phyloP scores from a whole-genome alignment of 768 basidiomycete genomes.

The Roridomyces roridus region DNA sequence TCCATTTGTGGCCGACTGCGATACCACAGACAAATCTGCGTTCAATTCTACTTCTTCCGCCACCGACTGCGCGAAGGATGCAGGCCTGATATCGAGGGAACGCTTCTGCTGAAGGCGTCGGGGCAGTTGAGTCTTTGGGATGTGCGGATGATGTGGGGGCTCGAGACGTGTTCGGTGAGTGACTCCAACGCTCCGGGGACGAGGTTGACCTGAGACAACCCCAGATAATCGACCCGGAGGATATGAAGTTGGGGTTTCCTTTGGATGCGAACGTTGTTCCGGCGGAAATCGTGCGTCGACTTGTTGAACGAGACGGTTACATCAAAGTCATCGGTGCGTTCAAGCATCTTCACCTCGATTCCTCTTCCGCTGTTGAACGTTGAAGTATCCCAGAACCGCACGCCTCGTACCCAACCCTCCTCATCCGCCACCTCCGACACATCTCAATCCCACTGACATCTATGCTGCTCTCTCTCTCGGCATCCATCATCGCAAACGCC shows the following conservation, averaged over 20 bases:
- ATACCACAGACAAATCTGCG: constrained; percentile 2
- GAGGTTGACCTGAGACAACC: background rate
- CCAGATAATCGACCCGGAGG: constrained; percentile 13
- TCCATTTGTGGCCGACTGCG: background rate
- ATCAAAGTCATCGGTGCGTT: constrained; percentile 22
- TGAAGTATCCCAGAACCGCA: constrained; percentile 5
- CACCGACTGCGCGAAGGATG: constrained; percentile 14
- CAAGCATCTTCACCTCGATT: background rate
- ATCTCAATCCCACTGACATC: background rate
- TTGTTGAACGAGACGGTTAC: constrained; percentile 4
- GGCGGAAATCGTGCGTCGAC: constrained; percentile 1
- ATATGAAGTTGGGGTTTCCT: constrained; percentile 12
- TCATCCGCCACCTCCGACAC: constrained; percentile 12
- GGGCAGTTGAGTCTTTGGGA: constrained; percentile 12
- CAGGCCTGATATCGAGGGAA: constrained; percentile 19
- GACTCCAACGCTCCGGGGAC: no score
- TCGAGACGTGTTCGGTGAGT: constrained; percentile 18
- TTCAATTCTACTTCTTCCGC: constrained; percentile 15
- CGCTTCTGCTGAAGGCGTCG: constrained; percentile 3
- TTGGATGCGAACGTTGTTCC: constrained; percentile 15
- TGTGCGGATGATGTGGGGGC: constrained; percentile 15
- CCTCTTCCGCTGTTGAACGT: no score
- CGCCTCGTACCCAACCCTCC: constrained; percentile 14
- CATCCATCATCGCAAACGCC: background rate
- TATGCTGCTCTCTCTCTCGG: background rate